Evolutionary conservation across 75 land plant species (phyloP).

Genomic region (Sequoiadendron giganteum): DNA sequence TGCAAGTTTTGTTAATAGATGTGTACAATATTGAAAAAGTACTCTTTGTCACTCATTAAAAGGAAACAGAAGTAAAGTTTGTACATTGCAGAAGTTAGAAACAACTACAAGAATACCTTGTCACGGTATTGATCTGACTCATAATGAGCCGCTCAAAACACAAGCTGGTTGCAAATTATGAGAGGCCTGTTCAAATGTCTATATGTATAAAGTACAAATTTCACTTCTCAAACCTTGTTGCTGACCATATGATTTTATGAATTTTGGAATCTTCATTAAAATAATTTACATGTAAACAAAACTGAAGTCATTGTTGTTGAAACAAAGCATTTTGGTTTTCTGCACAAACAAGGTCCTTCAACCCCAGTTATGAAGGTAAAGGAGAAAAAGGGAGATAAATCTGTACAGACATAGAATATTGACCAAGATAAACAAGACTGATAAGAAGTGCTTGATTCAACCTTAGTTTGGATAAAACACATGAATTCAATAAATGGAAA

Average conservation of each 20-base stretch:
- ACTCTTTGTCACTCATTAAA: neutral
- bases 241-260: neutral
- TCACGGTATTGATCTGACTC: neutral
- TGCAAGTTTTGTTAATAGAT: neutral
- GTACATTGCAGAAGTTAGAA: neutral
- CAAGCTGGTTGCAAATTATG: neutral
- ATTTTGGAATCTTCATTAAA: neutral
- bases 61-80: neutral
- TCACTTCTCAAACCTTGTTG: neutral
- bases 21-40: neutral
- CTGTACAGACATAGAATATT: neutral
- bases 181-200: neutral
- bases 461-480: neutral
- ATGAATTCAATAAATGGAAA: neutral
- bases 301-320: neutral
- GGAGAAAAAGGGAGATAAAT: neutral
- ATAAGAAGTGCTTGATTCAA: neutral
- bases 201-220: neutral
- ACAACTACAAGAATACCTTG: neutral
- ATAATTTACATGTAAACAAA: neutral
- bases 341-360: neutral
- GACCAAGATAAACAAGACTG: neutral
- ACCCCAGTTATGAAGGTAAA: neutral
- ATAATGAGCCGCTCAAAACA: too few relatives aligned
- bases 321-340: neutral